A percentile compares a stretch with the other conserved stretches of the same genome.
Evolutionary conservation across 148 eudicot species (phyloP).

Genomic region (Persicaria maculosa): DNA sequence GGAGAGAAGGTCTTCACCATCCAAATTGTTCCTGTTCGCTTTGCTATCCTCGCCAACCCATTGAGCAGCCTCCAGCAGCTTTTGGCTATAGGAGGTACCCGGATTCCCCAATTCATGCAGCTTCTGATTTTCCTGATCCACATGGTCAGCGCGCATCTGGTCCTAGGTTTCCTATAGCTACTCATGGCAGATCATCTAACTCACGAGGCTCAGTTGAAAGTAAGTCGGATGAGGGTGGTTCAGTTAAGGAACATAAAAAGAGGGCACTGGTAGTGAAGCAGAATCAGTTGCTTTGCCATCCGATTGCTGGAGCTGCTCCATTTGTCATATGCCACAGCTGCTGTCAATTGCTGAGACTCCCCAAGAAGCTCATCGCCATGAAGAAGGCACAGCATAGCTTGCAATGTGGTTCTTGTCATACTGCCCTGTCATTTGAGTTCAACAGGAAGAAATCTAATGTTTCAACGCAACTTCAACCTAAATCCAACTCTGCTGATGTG

Average conservation of each 20-base stretch:
- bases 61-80: constrained; percentile 22
- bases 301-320: constrained; percentile 78
- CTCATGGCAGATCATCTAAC: constrained; percentile 20
- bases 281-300: constrained; percentile 36
- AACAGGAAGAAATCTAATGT: constrained; percentile 26
- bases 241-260: constrained; percentile 27
- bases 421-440: constrained; percentile 32
- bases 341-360: constrained; percentile 61
- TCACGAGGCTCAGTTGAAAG: constrained; percentile 17
- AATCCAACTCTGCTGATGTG: constrained; percentile 17
- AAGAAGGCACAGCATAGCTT: constrained; percentile 23
- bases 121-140: constrained; percentile 17
- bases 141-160: constrained; percentile 24
- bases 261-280: constrained; percentile 26
- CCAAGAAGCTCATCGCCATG: constrained; percentile 27
- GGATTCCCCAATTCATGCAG: constrained; percentile 14
- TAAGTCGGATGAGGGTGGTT: constrained; percentile 22
- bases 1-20: constrained; percentile 2
- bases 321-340: constrained; percentile 63
- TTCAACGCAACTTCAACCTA: constrained; percentile 21
- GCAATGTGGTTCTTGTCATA: constrained; percentile 75
- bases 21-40: background rate
- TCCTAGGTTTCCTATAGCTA: constrained; percentile 24
- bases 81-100: constrained; percentile 19
- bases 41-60: constrained; percentile 25